Conservation (phyloP, 192 early-diverging fungal species). For the Gryganskiella cystojenkinii region DNA sequence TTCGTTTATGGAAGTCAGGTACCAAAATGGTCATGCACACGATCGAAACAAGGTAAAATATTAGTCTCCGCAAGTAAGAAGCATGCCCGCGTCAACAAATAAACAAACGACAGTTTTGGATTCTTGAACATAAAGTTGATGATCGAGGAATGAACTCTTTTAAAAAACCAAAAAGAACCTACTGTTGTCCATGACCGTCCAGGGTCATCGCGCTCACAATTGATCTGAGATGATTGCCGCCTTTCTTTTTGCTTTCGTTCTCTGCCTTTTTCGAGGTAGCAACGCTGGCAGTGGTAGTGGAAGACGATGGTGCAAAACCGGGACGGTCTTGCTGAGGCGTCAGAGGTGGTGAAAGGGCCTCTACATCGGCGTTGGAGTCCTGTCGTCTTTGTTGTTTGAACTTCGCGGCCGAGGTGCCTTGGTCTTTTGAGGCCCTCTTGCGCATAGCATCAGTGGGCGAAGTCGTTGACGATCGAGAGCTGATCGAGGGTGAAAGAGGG, state of each 20-base stretch:
- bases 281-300: not conserved
- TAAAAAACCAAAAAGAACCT: not conserved
- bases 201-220: constrained; percentile 68
- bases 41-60: not conserved
- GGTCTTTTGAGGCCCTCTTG: constrained; percentile 14
- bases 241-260: not conserved
- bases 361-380: not conserved
- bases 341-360: not conserved
- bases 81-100: not conserved
- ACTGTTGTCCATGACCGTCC: constrained; percentile 69
- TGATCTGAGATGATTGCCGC: constrained; percentile 63
- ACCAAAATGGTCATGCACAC: not conserved
- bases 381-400: constrained; percentile 1
- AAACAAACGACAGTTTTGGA: not conserved
- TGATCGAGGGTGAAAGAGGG: not conserved
- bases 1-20: not conserved
- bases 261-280: not conserved
- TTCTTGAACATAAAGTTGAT: constrained; percentile 8
- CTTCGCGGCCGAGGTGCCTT: not conserved
- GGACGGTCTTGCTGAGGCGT: not conserved
- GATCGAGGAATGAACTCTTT: not conserved
- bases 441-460: not conserved
- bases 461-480: not conserved
- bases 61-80: not conserved
- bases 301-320: not conserved